Percentiles rank a stretch among this genome's conserved stretches.
Conservation (phyloP, 2,329 filamentous ascomycete genomes). For the Onygenales sp. region DNA sequence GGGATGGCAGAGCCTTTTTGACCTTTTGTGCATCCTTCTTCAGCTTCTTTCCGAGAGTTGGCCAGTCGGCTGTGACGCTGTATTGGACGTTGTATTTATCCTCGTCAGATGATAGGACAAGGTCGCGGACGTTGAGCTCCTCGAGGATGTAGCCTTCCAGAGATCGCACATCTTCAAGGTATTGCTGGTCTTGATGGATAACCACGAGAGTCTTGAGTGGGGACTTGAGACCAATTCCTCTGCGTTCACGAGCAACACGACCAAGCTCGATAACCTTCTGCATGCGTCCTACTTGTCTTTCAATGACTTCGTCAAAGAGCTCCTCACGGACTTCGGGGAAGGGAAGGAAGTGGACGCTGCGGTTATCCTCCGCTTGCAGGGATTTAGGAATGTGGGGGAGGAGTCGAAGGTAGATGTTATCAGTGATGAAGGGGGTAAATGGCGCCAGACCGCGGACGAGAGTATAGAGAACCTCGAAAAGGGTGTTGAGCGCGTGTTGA, state of each 20-base stretch:
- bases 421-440: slow-evolving; percentile 91
- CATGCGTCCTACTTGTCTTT: slow-evolving; percentile 82
- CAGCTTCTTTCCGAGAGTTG: slow-evolving; percentile 88
- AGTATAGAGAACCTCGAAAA: slow-evolving; percentile 89
- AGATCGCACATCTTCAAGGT: slow-evolving; percentile 76
- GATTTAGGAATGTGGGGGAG: slow-evolving; percentile 70
- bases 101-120: slow-evolving; percentile 78
- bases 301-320: slow-evolving; percentile 76
- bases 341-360: slow-evolving; percentile 84
- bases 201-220: slow-evolving; percentile 84
- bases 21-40: slow-evolving; percentile 90
- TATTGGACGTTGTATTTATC: slow-evolving; percentile 87
- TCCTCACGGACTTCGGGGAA: slow-evolving; percentile 85
- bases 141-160: slow-evolving; percentile 82
- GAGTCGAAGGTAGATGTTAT: slow-evolving; percentile 83
- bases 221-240: slow-evolving; percentile 77
- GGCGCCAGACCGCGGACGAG: slow-evolving; percentile 80
- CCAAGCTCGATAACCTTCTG: slow-evolving; percentile 90
- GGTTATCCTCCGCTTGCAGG: slow-evolving; percentile 59
- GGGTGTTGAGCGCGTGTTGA: slow-evolving; percentile 78
- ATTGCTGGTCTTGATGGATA: slow-evolving; percentile 72
- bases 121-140: slow-evolving; percentile 81
- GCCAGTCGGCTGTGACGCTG: slow-evolving; percentile 84
- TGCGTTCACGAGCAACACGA: slow-evolving; percentile 75
- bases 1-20: slow-evolving; percentile 73